These are phyloP conservation scores for Pseudopyricularia cyperi DNA, from an alignment of 2,329 filamentous ascomycete genomes.

Conservation along the genomic window DNA sequence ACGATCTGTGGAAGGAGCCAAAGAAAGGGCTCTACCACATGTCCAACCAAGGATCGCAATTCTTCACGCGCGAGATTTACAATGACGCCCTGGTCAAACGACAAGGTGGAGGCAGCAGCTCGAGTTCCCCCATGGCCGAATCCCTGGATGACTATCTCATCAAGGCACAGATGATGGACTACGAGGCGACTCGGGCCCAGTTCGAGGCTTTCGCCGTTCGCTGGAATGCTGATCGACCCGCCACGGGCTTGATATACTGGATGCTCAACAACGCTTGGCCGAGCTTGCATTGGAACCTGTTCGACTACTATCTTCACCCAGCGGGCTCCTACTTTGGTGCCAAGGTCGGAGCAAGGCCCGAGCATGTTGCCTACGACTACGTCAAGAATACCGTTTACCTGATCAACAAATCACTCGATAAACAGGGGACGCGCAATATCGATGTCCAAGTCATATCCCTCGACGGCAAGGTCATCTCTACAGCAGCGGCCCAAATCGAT, in stretches of 20 bases:
- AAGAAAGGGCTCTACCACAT: slow-evolving; percentile 45
- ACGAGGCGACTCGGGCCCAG: slow-evolving; percentile 47
- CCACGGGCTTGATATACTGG: slow-evolving; percentile 53
- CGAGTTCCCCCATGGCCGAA: neutral
- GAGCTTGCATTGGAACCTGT: slow-evolving; percentile 50
- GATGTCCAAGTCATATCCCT: slow-evolving; percentile 34
- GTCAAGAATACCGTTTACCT: slow-evolving; percentile 29
- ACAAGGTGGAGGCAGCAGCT: slow-evolving; percentile 24
- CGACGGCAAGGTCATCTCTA: slow-evolving; percentile 26
- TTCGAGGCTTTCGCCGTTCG: slow-evolving; percentile 41
- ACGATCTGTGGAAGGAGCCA: slow-evolving; percentile 42
- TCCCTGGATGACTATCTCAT: slow-evolving; percentile 41
- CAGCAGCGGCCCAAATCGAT: slow-evolving; percentile 10
- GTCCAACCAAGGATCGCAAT: slow-evolving; percentile 39
- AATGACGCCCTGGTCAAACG: slow-evolving; percentile 39
- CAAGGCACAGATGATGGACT: slow-evolving; percentile 50
- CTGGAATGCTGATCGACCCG: slow-evolving; percentile 35
- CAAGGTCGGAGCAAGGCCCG: slow-evolving; percentile 33
- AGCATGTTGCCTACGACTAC: slow-evolving; percentile 45
- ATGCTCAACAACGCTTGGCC: slow-evolving; percentile 57
- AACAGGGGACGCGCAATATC: slow-evolving; percentile 25
- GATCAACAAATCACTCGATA: slow-evolving; percentile 37
- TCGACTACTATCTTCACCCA: slow-evolving; percentile 48
- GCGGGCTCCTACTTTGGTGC: slow-evolving; percentile 46
- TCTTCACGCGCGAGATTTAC: slow-evolving; percentile 43